These are phyloP conservation scores for Syzygium oleosum DNA, from an alignment of 345 rosid species.

Conservation along the genomic window DNA sequence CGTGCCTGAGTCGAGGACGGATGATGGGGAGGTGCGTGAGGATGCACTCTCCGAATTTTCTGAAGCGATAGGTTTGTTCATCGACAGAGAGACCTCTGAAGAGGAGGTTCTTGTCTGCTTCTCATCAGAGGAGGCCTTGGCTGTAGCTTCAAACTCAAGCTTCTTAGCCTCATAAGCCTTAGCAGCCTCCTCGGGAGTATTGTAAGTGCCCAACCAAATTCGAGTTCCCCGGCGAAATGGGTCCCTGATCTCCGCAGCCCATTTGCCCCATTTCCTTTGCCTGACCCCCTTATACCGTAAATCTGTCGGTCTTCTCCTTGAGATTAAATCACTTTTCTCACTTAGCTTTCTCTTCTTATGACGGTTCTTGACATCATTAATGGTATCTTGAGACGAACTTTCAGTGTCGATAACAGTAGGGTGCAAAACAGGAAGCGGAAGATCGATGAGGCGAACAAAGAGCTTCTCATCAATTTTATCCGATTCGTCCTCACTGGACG, in stretches of 20 bases:
- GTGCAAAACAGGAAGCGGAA: conserved; percentile 15
- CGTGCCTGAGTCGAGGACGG: conserved; percentile 37
- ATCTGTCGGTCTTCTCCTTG: conserved; percentile 7
- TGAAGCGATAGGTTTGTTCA: background rate
- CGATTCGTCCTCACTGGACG: conserved; percentile 72
- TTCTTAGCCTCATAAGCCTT: conserved; percentile 61
- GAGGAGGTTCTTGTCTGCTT: conserved; percentile 7
- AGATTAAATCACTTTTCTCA: background rate
- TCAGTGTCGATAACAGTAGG: conserved; percentile 15
- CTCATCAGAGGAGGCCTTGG: conserved; percentile 8
- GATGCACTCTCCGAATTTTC: background rate
- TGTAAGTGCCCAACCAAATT: conserved; percentile 80
- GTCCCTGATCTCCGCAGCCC: conserved; percentile 79
- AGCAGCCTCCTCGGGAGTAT: conserved; percentile 66
- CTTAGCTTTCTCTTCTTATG: conserved; percentile 2
- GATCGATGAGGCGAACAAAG: conserved; percentile 45
- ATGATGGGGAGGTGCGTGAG: conserved; percentile 34
- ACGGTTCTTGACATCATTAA: conserved; percentile 26
- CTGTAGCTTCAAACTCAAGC: conserved; percentile 41
- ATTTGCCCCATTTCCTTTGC: conserved; percentile 84
- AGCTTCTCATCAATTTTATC: conserved; percentile 27
- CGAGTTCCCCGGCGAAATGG: conserved; percentile 45
- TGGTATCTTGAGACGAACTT: conserved; percentile 59
- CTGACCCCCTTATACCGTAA: conserved; percentile 45
- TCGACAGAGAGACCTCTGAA: conserved; percentile 34